Evolutionary conservation across 306 rosid genomes (phyloP).

Genomic region (Prinsepia uniflora): DNA sequence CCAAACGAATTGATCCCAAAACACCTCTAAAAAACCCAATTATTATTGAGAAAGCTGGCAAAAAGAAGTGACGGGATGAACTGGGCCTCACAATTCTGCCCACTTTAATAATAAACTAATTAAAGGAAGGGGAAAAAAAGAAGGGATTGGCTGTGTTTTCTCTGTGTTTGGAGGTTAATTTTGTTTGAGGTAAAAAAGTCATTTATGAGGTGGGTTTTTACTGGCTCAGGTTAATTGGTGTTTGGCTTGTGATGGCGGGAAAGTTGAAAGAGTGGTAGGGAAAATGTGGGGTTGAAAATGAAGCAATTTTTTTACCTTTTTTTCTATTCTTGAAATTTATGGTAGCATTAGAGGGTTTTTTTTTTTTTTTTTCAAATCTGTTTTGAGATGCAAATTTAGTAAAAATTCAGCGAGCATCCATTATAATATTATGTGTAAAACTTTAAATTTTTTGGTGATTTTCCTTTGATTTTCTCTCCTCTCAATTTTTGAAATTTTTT

Average conservation of each 20-base stretch:
- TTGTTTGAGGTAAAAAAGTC: neutral
- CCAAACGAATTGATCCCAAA: neutral
- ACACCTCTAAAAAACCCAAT: neutral
- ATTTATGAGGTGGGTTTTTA: neutral
- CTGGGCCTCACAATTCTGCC: neutral
- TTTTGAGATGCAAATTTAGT: too few species aligned
- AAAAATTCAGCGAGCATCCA: too few species aligned
- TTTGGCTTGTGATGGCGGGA: conserved; percentile 23
- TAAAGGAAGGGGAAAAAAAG: neutral
- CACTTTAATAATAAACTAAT: neutral
- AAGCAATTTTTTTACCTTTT: too few species aligned
- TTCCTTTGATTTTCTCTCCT: too few species aligned
- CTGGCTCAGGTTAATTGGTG: neutral
- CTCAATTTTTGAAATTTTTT: too few species aligned
- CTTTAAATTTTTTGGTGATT: too few species aligned
- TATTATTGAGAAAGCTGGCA: neutral
- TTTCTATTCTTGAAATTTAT: too few species aligned
- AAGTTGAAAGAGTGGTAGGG: neutral
- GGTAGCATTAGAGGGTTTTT: too few species aligned
- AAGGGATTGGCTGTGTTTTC: neutral
- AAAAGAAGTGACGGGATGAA: neutral
- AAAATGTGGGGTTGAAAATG: too few species aligned
- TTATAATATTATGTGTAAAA: too few species aligned
- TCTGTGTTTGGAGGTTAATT: neutral
- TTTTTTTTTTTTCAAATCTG: too few species aligned